Percentiles rank a stretch among this genome's conserved stretches.
phyloP scores from a whole-genome alignment of 176 grass and related monocot genomes.

The Juncus inflexus region DNA sequence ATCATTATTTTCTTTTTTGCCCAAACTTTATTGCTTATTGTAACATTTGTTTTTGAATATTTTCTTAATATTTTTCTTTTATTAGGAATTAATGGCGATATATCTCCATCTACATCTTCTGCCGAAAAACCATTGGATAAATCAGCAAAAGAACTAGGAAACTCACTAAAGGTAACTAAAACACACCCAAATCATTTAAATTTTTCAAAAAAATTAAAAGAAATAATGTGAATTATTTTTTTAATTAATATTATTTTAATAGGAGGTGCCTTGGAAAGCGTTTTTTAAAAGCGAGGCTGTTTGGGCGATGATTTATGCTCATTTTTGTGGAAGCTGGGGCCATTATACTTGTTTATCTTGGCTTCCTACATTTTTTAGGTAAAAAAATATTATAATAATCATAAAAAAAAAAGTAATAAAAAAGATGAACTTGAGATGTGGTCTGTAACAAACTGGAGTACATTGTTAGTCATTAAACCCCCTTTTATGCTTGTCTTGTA shows the following conservation, averaged over 20 bases:
- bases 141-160: constrained; percentile 44
- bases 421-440: too few species aligned
- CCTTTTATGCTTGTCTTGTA: background rate
- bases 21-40: constrained; percentile 12
- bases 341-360: constrained; percentile 98
- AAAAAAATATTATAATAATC: background rate
- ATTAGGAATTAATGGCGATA: constrained; percentile 32
- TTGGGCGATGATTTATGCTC: constrained; percentile 99
- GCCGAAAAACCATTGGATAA: constrained; percentile 39
- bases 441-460: background rate
- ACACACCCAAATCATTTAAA: background rate
- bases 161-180: constrained; percentile 52
- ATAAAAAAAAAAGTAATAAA: too few species aligned
- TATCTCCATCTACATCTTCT: constrained; percentile 28
- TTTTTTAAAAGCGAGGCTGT: constrained; percentile 93
- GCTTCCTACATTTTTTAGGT: constrained; percentile 96
- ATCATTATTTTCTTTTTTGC: constrained; percentile 18
- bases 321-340: constrained; percentile 97
- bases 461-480: background rate
- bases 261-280: constrained; percentile 95
- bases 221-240: constrained; percentile 17
- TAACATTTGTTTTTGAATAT: constrained; percentile 9
- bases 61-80: constrained; percentile 24
- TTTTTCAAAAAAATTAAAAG: background rate
- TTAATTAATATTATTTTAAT: constrained; percentile 17